Evolutionary conservation across 805 yeast species (phyloP), one percentile per base, ranked within the genome.

Genomic region (Sugiyamaella mastotermitis): DNA sequence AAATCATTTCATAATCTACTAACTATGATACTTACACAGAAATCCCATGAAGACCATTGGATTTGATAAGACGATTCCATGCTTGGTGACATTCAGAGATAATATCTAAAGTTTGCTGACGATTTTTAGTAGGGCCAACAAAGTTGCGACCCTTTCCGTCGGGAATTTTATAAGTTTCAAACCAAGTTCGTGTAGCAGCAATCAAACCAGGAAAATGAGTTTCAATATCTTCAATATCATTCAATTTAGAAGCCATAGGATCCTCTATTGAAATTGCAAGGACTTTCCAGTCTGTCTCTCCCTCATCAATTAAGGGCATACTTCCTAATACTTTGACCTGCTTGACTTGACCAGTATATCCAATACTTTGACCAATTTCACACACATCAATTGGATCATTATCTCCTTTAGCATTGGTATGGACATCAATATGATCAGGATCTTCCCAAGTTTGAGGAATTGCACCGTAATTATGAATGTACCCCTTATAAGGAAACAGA

Each of bases 231-330:
- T 68, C 66, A 32, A 85, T 69, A 55, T 72, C 78, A 52, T 78
- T 66, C 41, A 85, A 57, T 47, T 74, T 65, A 4, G 66, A 42
- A 17, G 85, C 79, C 55, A 80, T 56, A 32, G 83, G 80, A 57
- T 84, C 94, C 37, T 70, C 64, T 21, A 68, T 64, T 53, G 80
- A 80, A 40, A 85, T 80, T 14, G 72, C 85, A 42, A 85, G 74
- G 22, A 85, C 69, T 63, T 85, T 85, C 97, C 97, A 90, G 66
- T 90, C 98, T 42, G 95, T 73, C 66, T 92, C 98, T 50, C 96
- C 97, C 62, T 88, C 97, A 61, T 92, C 98, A 50, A 92, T 78
- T 50, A 92, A 71, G 22, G 97, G 97, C 80, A 92, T 77, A 44
- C 90, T 80, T 47, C 98, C 98, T 47, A 92, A 68, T 16, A 87